Conservation (phyloP, 2,329 filamentous ascomycete genomes). For the Diaporthe capsici region DNA sequence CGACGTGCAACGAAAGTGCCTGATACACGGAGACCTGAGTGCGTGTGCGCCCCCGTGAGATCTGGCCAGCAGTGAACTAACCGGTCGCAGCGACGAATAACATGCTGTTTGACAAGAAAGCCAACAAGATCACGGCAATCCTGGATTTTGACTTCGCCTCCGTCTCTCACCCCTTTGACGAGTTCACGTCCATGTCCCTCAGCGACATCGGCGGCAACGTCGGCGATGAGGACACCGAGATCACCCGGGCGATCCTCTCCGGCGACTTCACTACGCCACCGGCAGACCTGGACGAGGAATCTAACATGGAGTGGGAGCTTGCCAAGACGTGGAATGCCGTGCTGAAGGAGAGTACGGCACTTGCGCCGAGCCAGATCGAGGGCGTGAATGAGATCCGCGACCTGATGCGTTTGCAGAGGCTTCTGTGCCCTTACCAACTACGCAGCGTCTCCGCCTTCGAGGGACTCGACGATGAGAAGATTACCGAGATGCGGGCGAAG, state of each 20-base stretch:
- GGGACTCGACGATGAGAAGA: neutral
- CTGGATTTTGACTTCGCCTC: constrained; percentile 49
- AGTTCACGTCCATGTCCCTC: constrained; percentile 45
- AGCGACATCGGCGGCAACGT: constrained; percentile 46
- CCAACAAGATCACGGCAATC: constrained; percentile 45
- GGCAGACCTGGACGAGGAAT: neutral
- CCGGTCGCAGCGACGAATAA: constrained; percentile 46
- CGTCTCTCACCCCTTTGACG: constrained; percentile 46
- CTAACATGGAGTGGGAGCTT: neutral
- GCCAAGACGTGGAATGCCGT: neutral
- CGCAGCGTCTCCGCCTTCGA: neutral
- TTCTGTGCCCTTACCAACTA: neutral
- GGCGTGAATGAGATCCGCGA: neutral
- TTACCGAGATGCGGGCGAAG: no score
- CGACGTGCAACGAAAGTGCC: constrained; percentile 35
- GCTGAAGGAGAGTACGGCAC: neutral
- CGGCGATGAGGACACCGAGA: neutral
- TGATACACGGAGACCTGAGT: constrained; percentile 50
- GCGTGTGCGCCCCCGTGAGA: constrained; percentile 23
- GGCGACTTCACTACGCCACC: neutral
- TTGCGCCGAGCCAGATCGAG: neutral
- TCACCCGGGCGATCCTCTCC: neutral
- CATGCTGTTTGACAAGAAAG: constrained; percentile 45
- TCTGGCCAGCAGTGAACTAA: neutral
- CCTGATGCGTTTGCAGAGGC: neutral